Base-by-base conservation (phyloP, 2,329 filamentous ascomycete species). In the Pseudogymnoascus sp. region DNA sequence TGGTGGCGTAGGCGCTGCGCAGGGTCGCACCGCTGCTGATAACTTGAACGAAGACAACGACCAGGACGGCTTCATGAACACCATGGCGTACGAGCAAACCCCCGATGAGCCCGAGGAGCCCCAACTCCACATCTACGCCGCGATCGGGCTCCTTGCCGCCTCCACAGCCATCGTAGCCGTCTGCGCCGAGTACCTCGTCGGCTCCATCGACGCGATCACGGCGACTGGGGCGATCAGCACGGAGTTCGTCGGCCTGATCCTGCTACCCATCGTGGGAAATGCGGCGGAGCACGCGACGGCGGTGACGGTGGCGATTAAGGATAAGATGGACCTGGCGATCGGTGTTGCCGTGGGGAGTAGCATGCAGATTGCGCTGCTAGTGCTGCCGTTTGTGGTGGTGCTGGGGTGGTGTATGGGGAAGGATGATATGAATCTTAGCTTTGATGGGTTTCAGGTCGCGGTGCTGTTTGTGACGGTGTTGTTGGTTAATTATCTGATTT, bases 401-500 rank as follows among this genome's bases (percentile, higher is more conserved):
- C 81, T 93, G 60, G 90, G 89, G 63, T 93, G 90, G 90, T 83
- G 86, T 64, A 86, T 89, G 70, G 82, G 83, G 60, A 61, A 91
- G 68, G 85, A 82, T 59, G 76, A 79, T 38, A 86, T 89, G 85
- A 87, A 82, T 6, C 77, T 90, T 4, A 82, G 83, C 69, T 89
- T 90, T 69, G 86, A 90, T 71, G 86, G 86, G 0, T 97, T 97
- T 78, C 91, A 96, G 76, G 87, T 96, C 12, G 88, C 92, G 21
- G 87, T 89, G 41, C 78, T 96, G 41, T 95, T 96, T 68, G 89
- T 94, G 11, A 86, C 90, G 1, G 90, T 91, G 0, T 83, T 96
- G 43, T 81, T 96, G 35, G 89, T 92, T 63, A 96, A 95, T 72
- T 96, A 95, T 72, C 76, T 96, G 45, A 91, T 95, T 59, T 52